Base-by-base conservation (phyloP, 1,139 yeast species). In the Candida sanyaensis region DNA sequence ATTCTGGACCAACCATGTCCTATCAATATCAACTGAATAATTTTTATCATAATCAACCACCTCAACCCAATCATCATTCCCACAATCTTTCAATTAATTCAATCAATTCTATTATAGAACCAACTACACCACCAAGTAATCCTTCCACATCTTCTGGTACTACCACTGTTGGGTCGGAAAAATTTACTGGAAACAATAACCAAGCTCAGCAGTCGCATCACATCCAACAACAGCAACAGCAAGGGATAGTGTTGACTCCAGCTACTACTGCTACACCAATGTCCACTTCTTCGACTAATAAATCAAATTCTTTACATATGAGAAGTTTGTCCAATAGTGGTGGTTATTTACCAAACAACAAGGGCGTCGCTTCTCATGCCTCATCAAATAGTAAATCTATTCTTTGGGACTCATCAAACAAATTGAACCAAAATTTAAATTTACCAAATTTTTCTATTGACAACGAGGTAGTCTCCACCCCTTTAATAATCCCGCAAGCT, bases 21-120 rank as follows among this genome's bases (percentile, higher is more conserved):
- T 44, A 44, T 31, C 41, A 42, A 37, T 42, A 42, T 10, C 42
- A 23, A 28, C 45, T 17, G 39, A 45, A 45, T 13, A 31, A 28
- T 21, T 43, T 46, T 27, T 37, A 41, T 34, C 38, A 27, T 28
- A 38, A 41, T 34, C 37, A 26, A 33, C 41, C 37, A 3, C 44
- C 44, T 34, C 38, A 17, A 17, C 21, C 21, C 21, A 26, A 36
- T 37, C 46, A 45, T 30, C 76, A 72, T 52, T 64, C 65, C 43
- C 73, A 69, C 51, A 71, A 66, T 52, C 61, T 71, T 44, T 69
- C 75, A 36, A 60, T 72, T 50, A 69, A 71, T 55, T 69, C 75
- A 42, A 62, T 69, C 46, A 57, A 62, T 38, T 69, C 75, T 29
- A 54, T 71, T 44, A 61, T 69, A 34, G 77, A 72, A 55, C 77